These are phyloP conservation scores for Alternaria arborescens DNA, from an alignment of 2,329 filamentous ascomycete species.

Conservation along the genomic window DNA sequence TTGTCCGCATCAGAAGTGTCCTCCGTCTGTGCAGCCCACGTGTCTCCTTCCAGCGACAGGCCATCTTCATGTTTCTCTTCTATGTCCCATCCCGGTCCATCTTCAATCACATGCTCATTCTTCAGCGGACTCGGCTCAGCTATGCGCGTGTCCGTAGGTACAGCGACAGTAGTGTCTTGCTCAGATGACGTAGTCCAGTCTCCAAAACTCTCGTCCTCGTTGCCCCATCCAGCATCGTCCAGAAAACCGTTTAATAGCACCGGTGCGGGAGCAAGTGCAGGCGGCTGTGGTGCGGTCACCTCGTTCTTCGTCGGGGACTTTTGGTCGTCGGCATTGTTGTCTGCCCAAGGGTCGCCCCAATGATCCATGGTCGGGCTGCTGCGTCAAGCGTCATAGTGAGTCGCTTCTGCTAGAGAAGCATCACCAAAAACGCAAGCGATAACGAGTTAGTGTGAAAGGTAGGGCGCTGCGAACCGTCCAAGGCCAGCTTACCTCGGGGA, in stretches of 20 bases:
- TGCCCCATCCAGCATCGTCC: conserved; percentile 50
- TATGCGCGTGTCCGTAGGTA: conserved; percentile 6
- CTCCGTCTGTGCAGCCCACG: conserved; percentile 22
- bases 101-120: not conserved
- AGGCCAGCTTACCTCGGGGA: conserved; percentile 19
- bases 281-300: conserved; percentile 31
- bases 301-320: conserved; percentile 33
- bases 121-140: not conserved
- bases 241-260: conserved; percentile 42
- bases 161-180: conserved; percentile 8
- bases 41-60: conserved; percentile 11
- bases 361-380: conserved; percentile 49
- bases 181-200: conserved; percentile 37
- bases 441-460: not conserved
- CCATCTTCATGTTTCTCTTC: not conserved
- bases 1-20: conserved; percentile 21
- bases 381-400: conserved; percentile 49
- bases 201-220: conserved; percentile 40
- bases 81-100: conserved; percentile 14
- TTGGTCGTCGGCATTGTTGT: conserved; percentile 42
- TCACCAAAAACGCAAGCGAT: conserved; percentile 23
- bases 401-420: conserved; percentile 40
- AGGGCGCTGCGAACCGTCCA: conserved; percentile 4
- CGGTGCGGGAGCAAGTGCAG: conserved; percentile 24
- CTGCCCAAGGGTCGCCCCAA: conserved; percentile 54